Percentiles rank a stretch among this genome's conserved stretches.
Conservation (phyloP, 164 flowering plant species). For the Umbellularia californica region DNA sequence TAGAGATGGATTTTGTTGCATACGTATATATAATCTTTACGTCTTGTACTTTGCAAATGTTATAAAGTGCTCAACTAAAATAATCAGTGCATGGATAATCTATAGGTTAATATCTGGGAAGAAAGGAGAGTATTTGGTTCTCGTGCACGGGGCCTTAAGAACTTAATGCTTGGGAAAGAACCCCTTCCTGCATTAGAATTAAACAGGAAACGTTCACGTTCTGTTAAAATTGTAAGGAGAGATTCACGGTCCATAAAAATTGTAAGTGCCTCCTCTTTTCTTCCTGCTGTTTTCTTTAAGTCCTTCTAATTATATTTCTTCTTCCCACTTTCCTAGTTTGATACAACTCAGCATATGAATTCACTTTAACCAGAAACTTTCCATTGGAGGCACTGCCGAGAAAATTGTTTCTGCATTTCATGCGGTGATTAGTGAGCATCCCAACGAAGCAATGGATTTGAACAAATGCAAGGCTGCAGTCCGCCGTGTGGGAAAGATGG, state of each 20-base stretch:
- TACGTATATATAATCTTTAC: neutral
- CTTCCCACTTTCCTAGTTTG: neutral
- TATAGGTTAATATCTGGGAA: conserved; percentile 87
- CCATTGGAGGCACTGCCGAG: conserved; percentile 81
- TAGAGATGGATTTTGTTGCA: neutral
- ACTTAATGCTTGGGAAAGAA: conserved; percentile 75
- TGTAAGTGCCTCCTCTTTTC: conserved; percentile 37
- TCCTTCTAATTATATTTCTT: neutral
- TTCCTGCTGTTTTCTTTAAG: neutral
- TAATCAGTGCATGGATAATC: neutral
- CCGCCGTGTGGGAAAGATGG: conserved; percentile 72
- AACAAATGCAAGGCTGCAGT: conserved; percentile 74
- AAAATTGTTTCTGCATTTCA: conserved; percentile 90
- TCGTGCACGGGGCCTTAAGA: conserved; percentile 54
- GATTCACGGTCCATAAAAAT: conserved; percentile 85
- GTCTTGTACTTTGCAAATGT: neutral
- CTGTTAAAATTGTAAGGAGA: conserved; percentile 64
- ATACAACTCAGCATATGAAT: neutral
- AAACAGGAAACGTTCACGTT: conserved; percentile 67
- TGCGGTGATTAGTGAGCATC: conserved; percentile 58
- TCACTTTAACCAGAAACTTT: conserved; percentile 54
- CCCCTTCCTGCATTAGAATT: conserved; percentile 71
- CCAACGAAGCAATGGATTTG: conserved; percentile 66
- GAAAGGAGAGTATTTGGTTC: conserved; percentile 95
- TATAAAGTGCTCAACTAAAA: neutral